A percentile compares a stretch with the other conserved stretches of the same genome.
Evolutionary conservation across 208 protist species (phyloP).

Genomic region (Trichomonas vaginalis): DNA sequence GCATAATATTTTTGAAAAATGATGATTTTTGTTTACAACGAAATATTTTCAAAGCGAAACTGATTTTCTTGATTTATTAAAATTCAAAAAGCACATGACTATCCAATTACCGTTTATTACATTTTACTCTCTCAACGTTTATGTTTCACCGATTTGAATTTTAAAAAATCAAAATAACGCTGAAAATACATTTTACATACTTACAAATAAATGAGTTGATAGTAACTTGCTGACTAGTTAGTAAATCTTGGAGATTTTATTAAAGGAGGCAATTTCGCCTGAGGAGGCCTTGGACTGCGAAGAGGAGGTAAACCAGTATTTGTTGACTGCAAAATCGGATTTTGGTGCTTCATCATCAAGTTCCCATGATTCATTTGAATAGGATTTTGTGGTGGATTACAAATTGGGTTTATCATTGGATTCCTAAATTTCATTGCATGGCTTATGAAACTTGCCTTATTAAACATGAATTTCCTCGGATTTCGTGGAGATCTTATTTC

Average conservation of each 20-base stretch:
- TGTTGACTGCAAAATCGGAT: not conserved
- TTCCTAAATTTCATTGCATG: not conserved
- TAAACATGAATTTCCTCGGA: not conserved
- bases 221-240: too few relatives aligned
- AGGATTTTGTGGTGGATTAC: not conserved
- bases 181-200: too few relatives aligned
- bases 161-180: too few relatives aligned
- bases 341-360: not conserved
- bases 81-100: too few relatives aligned
- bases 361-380: not conserved
- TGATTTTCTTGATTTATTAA: too few relatives aligned
- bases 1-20: too few relatives aligned
- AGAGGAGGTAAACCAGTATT: not conserved
- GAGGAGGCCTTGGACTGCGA: not conserved
- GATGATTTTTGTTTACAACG: too few relatives aligned
- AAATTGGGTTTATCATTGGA: not conserved
- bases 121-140: too few relatives aligned
- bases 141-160: too few relatives aligned
- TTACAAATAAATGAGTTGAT: too few relatives aligned
- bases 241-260: not conserved
- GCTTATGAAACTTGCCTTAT: not conserved
- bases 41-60: too few relatives aligned
- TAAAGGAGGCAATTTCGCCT: not conserved
- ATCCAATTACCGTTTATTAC: too few relatives aligned
- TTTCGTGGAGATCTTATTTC: not conserved